Conservation (phyloP, 495 filamentous ascomycete species). For the Copromyces sp. region DNA sequence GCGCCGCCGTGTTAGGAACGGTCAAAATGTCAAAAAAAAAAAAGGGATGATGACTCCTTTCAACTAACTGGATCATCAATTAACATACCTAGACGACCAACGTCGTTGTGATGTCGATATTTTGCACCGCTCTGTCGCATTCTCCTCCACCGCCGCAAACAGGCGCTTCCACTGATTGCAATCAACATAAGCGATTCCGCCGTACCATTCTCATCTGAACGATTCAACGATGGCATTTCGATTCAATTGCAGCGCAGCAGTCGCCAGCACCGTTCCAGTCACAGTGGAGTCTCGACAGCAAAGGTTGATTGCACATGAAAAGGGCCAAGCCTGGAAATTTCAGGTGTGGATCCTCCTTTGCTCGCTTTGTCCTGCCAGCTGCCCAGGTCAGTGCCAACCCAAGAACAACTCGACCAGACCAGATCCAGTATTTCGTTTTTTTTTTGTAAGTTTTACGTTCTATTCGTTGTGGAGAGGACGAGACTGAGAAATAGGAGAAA, state of each 20-base stretch:
- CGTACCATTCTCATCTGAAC: not conserved
- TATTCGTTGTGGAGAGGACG: not conserved
- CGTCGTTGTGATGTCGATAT: not conserved
- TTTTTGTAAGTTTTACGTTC: not conserved
- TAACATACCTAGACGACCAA: not conserved
- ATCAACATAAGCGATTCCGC: not conserved
- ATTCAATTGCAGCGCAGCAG: not conserved
- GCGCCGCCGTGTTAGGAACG: not conserved
- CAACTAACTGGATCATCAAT: not conserved
- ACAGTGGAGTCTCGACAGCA: not conserved
- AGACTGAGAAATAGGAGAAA: not conserved
- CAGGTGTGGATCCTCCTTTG: not conserved
- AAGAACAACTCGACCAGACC: not conserved
- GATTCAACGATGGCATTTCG: not conserved
- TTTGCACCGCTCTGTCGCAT: not conserved
- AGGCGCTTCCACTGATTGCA: not conserved
- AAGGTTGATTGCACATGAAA: not conserved
- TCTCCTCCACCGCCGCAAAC: not conserved
- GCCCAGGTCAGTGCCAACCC: not conserved
- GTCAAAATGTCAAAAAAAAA: not conserved
- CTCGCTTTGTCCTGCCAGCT: not conserved
- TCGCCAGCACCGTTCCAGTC: not conserved
- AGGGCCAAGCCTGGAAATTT: not conserved
- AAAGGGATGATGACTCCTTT: not conserved
- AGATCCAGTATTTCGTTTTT: not conserved